phyloP scores from a whole-genome alignment of 176 grass and related monocot species.

The Eleusine coracana region DNA sequence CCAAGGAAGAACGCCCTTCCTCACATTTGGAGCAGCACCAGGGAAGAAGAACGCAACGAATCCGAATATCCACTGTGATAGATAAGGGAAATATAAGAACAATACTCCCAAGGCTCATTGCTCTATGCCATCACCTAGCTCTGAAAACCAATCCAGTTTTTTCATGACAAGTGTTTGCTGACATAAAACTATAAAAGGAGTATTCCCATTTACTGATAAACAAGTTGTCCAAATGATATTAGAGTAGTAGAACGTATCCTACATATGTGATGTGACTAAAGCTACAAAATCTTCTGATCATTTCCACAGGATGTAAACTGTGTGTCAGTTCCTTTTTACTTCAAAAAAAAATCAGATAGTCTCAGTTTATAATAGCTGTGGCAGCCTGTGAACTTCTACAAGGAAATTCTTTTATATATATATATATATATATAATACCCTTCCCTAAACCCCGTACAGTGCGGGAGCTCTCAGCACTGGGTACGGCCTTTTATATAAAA shows the following conservation, averaged over 20 bases:
- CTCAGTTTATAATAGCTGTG: not conserved
- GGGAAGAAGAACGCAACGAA: conserved; percentile 79
- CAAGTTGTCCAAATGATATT: not conserved
- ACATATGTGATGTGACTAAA: not conserved
- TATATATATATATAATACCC: too few species aligned
- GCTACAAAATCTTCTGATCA: not conserved
- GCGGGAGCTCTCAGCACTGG: too few species aligned
- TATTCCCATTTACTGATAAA: not conserved
- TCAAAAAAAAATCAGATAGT: not conserved
- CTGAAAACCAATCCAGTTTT: conserved; percentile 9
- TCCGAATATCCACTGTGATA: conserved; percentile 80
- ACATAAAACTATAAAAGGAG: not conserved
- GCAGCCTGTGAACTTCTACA: not conserved
- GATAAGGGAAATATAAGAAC: conserved; percentile 31
- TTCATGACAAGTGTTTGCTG: not conserved
- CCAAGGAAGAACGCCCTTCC: conserved; percentile 72
- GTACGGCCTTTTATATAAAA: too few species aligned
- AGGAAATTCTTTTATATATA: not conserved
- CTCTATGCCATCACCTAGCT: not conserved
- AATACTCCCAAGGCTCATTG: not conserved
- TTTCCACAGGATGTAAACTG: not conserved
- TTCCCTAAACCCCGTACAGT: too few species aligned
- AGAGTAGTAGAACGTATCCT: not conserved
- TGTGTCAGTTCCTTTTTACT: not conserved
- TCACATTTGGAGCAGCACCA: conserved; percentile 53